These are phyloP conservation scores for Vitis rupestris DNA, from an alignment of 164 flowering plant genomes.

Conservation along the genomic window DNA sequence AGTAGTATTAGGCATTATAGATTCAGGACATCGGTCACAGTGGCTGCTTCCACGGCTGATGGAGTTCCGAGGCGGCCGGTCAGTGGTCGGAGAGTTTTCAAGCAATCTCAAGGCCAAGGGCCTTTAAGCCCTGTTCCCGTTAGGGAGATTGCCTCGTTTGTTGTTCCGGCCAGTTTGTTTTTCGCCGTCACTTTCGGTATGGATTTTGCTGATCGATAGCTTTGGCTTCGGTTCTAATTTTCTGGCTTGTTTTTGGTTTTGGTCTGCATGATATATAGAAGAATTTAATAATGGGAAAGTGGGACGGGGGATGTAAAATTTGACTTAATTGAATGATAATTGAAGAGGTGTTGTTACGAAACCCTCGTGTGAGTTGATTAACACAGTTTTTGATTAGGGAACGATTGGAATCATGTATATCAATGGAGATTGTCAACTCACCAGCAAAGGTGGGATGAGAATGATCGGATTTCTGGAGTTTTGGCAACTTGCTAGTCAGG, in stretches of 20 bases:
- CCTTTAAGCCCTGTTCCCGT: constrained; percentile 23
- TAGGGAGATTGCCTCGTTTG: constrained; percentile 41
- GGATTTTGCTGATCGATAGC: neutral
- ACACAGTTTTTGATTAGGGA: too few species aligned
- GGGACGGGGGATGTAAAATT: neutral
- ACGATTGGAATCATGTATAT: too few species aligned
- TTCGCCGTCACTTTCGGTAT: constrained; percentile 62
- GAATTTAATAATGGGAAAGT: too few species aligned
- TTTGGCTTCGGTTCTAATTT: neutral
- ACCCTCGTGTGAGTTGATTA: too few species aligned
- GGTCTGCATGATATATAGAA: too few species aligned
- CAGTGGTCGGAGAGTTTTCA: constrained; percentile 53
- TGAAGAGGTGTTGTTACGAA: too few species aligned
- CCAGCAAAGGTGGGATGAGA: too few species aligned
- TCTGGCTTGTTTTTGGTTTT: neutral
- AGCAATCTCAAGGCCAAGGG: constrained; percentile 47
- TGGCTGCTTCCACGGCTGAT: constrained; percentile 29
- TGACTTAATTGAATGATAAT: neutral
- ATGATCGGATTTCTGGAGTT: too few species aligned
- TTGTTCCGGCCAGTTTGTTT: constrained; percentile 53
- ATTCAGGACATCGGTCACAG: constrained; percentile 23
- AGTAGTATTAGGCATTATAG: constrained; percentile 19
- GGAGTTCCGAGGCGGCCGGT: constrained; percentile 28
- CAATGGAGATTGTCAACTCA: too few species aligned
- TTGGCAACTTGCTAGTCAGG: too few species aligned